These are phyloP conservation scores for Globisporangium okanoganense DNA, from an alignment of 352 stramenopile genomes.

Conservation along the genomic window DNA sequence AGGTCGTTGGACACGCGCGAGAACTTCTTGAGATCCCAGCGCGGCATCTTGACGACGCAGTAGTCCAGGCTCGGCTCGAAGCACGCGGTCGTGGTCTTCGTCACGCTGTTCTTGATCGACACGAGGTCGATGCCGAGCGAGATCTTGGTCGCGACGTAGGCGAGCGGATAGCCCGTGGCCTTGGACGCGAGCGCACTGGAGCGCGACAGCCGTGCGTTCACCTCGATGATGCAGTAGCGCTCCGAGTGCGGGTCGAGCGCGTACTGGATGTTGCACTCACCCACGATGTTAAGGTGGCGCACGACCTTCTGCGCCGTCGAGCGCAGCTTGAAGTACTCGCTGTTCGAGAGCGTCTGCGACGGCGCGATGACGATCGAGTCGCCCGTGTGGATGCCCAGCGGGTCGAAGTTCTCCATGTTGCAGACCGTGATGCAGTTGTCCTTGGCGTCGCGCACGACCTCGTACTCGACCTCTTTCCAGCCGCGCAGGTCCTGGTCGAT, in stretches of 20 bases:
- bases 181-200: slow-evolving; percentile 98
- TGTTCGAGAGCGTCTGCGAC: slow-evolving; percentile 95
- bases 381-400: slow-evolving; percentile 96
- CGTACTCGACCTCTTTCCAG: slow-evolving; percentile 99
- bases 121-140: slow-evolving; percentile 94
- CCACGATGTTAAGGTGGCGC: slow-evolving; percentile 96
- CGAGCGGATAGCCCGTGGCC: slow-evolving; percentile 97
- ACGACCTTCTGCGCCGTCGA: slow-evolving; percentile 96
- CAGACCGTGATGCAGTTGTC: slow-evolving; percentile 98
- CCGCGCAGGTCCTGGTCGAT: slow-evolving; percentile 96
- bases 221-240: slow-evolving; percentile 98
- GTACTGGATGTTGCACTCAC: slow-evolving; percentile 99
- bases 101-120: slow-evolving; percentile 95
- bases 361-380: slow-evolving; percentile 98
- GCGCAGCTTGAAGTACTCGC: slow-evolving; percentile 97
- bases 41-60: slow-evolving; percentile 96
- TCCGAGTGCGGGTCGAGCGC: slow-evolving; percentile 92
- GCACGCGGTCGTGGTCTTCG: slow-evolving; percentile 95
- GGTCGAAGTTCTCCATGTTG: slow-evolving; percentile 99
- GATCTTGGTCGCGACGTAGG: slow-evolving; percentile 98
- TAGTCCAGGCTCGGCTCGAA: slow-evolving; percentile 98
- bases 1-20: slow-evolving; percentile 92
- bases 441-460: slow-evolving; percentile 94
- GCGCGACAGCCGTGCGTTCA: slow-evolving; percentile 97
- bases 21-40: slow-evolving; percentile 98